Percentiles rank a stretch among this genome's conserved stretches.
Conservation (phyloP, 805 yeast genomes). For the Teunomyces aglyptinius region DNA sequence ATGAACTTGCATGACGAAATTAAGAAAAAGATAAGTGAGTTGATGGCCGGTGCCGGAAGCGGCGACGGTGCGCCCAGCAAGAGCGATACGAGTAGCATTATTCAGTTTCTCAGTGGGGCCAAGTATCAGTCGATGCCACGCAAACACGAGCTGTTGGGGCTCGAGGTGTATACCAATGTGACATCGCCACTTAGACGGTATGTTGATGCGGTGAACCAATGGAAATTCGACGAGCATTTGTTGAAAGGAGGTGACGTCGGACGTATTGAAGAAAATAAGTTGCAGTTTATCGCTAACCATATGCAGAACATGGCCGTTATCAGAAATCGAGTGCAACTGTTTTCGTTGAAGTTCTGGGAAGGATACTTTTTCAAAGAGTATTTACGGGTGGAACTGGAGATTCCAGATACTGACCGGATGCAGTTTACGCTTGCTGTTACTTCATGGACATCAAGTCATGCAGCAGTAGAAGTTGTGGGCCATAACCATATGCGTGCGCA, state of each 20-base stretch:
- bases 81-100: constrained; percentile 26
- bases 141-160: constrained; percentile 63
- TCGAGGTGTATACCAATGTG: constrained; percentile 62
- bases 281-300: constrained; percentile 23
- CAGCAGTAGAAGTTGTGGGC: constrained; percentile 23
- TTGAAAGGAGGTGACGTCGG: background rate
- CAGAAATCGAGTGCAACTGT: constrained; percentile 21
- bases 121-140: constrained; percentile 44
- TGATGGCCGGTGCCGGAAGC: constrained; percentile 10
- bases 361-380: constrained; percentile 34
- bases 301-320: constrained; percentile 31
- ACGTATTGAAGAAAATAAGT: constrained; percentile 5
- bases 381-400: constrained; percentile 15
- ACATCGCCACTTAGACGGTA: constrained; percentile 49
- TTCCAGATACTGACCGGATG: constrained; percentile 15
- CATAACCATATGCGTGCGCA: constrained; percentile 22
- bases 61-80: background rate
- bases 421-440: constrained; percentile 20
- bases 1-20: constrained; percentile 25
- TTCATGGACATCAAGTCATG: constrained; percentile 1
- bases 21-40: constrained; percentile 21
- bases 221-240: constrained; percentile 43
- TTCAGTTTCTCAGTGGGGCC: constrained; percentile 53
- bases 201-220: constrained; percentile 56
- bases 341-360: constrained; percentile 35